These are phyloP conservation scores for Xylaria sp. DNA, from an alignment of 2,329 filamentous ascomycete genomes.

Conservation along the genomic window DNA sequence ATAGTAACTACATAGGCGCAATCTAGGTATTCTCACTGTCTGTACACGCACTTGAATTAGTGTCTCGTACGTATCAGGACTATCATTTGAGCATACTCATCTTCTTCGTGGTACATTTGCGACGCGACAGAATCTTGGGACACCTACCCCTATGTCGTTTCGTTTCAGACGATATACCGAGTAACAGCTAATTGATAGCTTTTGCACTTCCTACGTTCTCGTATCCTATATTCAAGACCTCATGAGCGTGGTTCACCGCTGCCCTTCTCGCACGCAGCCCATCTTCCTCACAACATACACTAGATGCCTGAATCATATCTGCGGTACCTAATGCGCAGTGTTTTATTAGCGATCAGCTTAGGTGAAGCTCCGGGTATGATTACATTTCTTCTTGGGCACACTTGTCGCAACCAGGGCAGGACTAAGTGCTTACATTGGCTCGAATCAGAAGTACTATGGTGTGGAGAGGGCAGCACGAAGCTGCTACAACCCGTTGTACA, in stretches of 20 bases:
- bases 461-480: slow-evolving; percentile 37
- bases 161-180: slow-evolving; percentile 5
- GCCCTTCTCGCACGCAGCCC: neutral
- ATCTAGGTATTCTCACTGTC: neutral
- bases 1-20: neutral
- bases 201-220: neutral
- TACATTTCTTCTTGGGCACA: neutral
- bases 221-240: slow-evolving; percentile 23
- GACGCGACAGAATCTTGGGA: slow-evolving; percentile 28
- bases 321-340: neutral
- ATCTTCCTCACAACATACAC: neutral
- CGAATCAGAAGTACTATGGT: slow-evolving; percentile 33
- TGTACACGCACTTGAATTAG: neutral
- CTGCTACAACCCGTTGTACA: slow-evolving; percentile 36
- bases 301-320: neutral
- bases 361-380: slow-evolving; percentile 9
- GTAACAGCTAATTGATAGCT: slow-evolving; percentile 25
- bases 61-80: neutral
- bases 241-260: neutral
- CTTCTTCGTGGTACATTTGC: neutral
- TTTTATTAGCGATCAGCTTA: neutral
- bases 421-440: slow-evolving; percentile 21
- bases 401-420: neutral
- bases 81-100: neutral
- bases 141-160: neutral